These are phyloP conservation scores for Trypethelium eluteriae DNA, from an alignment of 495 filamentous ascomycete genomes.

Conservation along the genomic window DNA sequence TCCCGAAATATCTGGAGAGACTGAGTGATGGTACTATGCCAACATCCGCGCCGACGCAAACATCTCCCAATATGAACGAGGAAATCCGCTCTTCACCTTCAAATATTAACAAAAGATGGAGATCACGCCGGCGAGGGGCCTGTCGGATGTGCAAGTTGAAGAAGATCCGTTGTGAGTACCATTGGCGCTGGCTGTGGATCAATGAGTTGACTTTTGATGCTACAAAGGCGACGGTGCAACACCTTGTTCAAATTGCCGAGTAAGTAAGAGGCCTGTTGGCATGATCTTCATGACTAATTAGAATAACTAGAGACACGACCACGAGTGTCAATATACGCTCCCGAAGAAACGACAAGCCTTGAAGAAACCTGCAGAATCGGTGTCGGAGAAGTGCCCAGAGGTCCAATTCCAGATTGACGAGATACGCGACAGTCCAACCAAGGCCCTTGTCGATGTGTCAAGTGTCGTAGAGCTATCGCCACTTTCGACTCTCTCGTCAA, in stretches of 20 bases:
- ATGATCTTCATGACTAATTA: not conserved
- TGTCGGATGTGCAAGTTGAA: conserved; percentile 3
- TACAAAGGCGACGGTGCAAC: conserved; percentile 6
- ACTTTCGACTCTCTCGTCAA: not conserved
- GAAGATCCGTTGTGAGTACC: not conserved
- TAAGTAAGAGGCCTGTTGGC: not conserved
- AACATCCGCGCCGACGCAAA: not conserved
- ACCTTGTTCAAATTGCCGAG: not conserved
- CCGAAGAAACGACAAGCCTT: conserved; percentile 1
- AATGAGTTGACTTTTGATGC: not conserved
- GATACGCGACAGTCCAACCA: not conserved
- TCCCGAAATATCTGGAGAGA: not conserved
- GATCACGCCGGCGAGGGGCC: not conserved
- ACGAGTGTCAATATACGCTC: not conserved
- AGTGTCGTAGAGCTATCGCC: not conserved
- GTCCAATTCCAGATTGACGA: not conserved
- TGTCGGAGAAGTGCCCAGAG: not conserved
- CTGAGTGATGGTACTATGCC: not conserved
- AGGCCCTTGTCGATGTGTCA: not conserved
- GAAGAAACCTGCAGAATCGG: not conserved
- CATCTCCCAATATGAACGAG: not conserved
- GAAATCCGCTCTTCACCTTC: not conserved
- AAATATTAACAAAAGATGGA: conserved; percentile 3
- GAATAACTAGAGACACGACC: not conserved
- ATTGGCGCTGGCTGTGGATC: not conserved